Conservation (phyloP, 768 basidiomycete genomes). For the Termitomyces sp. region DNA sequence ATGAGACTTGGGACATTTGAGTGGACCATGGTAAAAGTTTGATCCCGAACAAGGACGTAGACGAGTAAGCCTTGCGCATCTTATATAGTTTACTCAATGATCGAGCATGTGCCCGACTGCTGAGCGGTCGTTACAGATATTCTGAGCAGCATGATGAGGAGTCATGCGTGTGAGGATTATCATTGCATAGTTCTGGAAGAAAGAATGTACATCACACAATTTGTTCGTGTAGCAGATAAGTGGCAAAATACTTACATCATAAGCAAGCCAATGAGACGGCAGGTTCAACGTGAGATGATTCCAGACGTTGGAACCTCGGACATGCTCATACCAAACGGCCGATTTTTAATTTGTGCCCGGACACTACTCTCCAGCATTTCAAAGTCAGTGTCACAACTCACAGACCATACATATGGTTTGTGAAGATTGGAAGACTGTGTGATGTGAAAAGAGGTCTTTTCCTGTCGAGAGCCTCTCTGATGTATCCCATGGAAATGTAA, state of each 20-base stretch:
- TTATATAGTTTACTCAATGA: not conserved
- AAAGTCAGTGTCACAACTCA: not conserved
- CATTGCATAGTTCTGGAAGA: no score
- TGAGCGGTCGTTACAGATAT: not conserved
- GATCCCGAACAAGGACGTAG: not conserved
- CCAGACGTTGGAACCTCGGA: not conserved
- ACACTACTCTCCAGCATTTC: not conserved
- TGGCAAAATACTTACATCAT: no score
- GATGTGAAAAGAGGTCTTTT: not conserved
- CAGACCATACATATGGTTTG: not conserved
- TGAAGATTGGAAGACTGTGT: not conserved
- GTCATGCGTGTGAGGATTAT: not conserved
- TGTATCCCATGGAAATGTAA: no score
- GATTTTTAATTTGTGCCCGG: not conserved
- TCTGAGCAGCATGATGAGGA: not conserved
- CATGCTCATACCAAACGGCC: not conserved
- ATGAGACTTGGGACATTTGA: not conserved
- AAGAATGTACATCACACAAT: not conserved
- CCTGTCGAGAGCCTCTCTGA: not conserved
- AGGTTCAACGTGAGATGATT: no score
- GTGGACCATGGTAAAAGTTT: constrained; percentile 4
- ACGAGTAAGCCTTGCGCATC: not conserved
- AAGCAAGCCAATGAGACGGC: not conserved
- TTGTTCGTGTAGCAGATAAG: no score
- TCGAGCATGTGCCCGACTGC: not conserved